Percentiles rank a stretch among this genome's conserved stretches.
Evolutionary conservation across 2,329 filamentous ascomycete genomes (phyloP).

Genomic region (Cryphonectria carpinicola): DNA sequence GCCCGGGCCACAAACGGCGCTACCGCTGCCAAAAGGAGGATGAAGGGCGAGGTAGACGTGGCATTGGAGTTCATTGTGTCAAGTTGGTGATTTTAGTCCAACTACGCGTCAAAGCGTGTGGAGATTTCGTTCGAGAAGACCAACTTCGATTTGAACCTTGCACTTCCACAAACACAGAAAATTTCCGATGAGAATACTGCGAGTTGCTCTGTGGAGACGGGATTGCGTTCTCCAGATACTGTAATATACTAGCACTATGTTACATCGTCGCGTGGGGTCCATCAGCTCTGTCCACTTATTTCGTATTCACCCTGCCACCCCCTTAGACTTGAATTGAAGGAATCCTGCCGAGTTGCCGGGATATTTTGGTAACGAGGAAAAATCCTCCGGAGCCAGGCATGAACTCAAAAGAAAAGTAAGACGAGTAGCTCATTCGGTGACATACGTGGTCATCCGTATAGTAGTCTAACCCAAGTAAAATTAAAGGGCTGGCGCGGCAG

Average conservation of each 20-base stretch:
- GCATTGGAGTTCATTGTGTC: background rate
- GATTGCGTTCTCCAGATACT: background rate
- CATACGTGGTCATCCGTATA: background rate
- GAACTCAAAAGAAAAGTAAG: background rate
- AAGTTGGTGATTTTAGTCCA: background rate
- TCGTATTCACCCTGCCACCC: background rate
- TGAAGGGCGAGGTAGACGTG: background rate
- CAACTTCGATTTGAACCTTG: background rate
- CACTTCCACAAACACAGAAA: background rate
- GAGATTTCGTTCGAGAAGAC: background rate
- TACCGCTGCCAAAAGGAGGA: background rate
- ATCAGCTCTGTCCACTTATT: background rate
- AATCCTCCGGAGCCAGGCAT: background rate
- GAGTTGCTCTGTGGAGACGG: background rate
- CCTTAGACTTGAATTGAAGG: background rate
- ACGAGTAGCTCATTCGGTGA: background rate
- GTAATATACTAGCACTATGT: no score
- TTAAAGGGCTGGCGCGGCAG: background rate
- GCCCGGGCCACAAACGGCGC: background rate
- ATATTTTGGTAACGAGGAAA: background rate
- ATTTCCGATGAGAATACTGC: background rate
- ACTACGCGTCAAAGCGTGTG: background rate
- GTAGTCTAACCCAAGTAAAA: background rate
- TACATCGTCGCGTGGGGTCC: background rate
- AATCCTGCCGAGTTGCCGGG: background rate